Percentiles rank a stretch among this genome's conserved stretches.
These are phyloP conservation scores for Aspergillus thermomutatus DNA, from an alignment of 2,329 filamentous ascomycete species.

Conservation along the genomic window DNA sequence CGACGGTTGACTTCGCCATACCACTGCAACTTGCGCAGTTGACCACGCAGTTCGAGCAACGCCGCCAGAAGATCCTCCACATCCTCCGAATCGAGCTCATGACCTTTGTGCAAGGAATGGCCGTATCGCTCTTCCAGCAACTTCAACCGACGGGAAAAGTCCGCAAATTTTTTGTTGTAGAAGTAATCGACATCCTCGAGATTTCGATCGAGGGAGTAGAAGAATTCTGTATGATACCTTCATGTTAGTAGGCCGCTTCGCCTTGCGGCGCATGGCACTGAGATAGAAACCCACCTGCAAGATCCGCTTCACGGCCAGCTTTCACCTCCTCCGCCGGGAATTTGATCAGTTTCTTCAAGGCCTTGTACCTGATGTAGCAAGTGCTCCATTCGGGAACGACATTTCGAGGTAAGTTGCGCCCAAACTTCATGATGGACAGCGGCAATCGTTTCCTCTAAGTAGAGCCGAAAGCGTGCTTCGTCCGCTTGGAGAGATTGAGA, in stretches of 20 bases:
- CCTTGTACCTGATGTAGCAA: constrained; percentile 52
- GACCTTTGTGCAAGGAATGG: constrained; percentile 63
- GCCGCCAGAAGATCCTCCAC: constrained; percentile 87
- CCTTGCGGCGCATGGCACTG: constrained; percentile 1
- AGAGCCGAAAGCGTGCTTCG: not conserved
- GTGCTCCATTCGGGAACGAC: constrained; percentile 51
- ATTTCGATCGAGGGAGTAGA: constrained; percentile 93
- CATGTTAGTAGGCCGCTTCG: constrained; percentile 18
- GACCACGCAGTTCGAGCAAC: constrained; percentile 79
- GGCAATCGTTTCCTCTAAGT: not conserved
- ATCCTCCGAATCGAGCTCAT: constrained; percentile 81
- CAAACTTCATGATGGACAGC: constrained; percentile 47
- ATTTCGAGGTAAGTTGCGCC: constrained; percentile 47
- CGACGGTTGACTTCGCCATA: constrained; percentile 95
- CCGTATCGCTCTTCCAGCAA: constrained; percentile 87
- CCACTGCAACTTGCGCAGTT: constrained; percentile 90
- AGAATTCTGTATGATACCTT: constrained; percentile 69
- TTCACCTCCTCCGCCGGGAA: constrained; percentile 63
- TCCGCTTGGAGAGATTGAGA: not conserved
- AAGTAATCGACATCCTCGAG: constrained; percentile 95
- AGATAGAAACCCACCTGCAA: constrained; percentile 68
- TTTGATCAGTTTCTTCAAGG: constrained; percentile 91
- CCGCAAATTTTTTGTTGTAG: constrained; percentile 92
- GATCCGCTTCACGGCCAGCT: constrained; percentile 72
- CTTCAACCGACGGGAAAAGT: constrained; percentile 78